Conservation (phyloP, 2,329 filamentous ascomycete genomes). For the Aspergillus sp. region DNA sequence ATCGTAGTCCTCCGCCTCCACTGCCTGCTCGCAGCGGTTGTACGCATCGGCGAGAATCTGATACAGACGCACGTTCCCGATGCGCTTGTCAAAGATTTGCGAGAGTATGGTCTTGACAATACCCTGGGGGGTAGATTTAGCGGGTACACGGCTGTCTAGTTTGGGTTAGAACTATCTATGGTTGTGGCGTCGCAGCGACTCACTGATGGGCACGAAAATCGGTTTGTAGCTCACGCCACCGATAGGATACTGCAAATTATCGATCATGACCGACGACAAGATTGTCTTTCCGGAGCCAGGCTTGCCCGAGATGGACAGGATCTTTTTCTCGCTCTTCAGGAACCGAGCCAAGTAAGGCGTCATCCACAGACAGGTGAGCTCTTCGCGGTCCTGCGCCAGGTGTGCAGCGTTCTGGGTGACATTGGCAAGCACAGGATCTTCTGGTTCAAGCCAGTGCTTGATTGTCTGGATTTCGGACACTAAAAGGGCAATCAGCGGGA, state of each 20-base stretch:
- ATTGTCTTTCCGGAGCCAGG: constrained; percentile 41
- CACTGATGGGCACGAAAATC: constrained; percentile 37
- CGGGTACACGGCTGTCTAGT: constrained; percentile 30
- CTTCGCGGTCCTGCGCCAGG: constrained; percentile 43
- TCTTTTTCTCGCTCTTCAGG: constrained; percentile 42
- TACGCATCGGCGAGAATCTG: constrained; percentile 33
- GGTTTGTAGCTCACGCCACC: constrained; percentile 33
- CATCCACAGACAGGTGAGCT: constrained; percentile 56
- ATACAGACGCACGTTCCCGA: constrained; percentile 39
- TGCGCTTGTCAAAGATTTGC: constrained; percentile 38
- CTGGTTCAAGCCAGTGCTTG: constrained; percentile 43
- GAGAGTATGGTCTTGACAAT: constrained; percentile 35
- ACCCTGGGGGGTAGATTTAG: constrained; percentile 28
- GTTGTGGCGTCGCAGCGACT: not conserved
- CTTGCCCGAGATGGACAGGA: constrained; percentile 44
- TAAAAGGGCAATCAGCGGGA: constrained; percentile 7
- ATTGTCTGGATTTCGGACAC: constrained; percentile 31
- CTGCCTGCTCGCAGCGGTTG: constrained; percentile 22
- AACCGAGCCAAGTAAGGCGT: constrained; percentile 50
- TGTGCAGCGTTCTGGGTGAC: constrained; percentile 44
- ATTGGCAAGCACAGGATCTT: constrained; percentile 45
- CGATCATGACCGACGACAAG: constrained; percentile 37
- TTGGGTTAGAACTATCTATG: not conserved
- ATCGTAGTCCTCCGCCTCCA: constrained; percentile 29
- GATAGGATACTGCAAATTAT: constrained; percentile 38